Percentiles rank a stretch among this genome's conserved stretches.
These are phyloP conservation scores for Salix udensis DNA, from an alignment of 345 rosid genomes.

Conservation along the genomic window DNA sequence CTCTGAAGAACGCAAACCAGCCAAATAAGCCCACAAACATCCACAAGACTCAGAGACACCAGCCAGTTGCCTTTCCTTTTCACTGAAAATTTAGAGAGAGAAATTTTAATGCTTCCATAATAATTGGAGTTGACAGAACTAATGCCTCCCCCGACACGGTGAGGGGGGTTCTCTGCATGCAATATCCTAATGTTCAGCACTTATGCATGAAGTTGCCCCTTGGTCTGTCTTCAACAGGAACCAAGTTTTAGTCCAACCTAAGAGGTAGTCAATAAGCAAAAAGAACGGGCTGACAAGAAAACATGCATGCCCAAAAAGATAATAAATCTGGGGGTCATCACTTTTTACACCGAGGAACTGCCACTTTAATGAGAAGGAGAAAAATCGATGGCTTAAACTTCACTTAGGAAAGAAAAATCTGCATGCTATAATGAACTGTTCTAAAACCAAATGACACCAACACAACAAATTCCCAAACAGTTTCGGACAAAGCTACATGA, in stretches of 20 bases:
- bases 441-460: neutral
- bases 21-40: constrained; percentile 85
- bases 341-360: neutral
- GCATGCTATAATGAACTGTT: neutral
- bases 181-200: neutral
- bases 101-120: neutral
- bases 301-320: neutral
- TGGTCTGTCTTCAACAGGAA: neutral
- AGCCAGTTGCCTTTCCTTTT: constrained; percentile 77
- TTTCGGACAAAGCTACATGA: neutral
- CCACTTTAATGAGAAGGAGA: neutral
- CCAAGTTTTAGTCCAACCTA: neutral
- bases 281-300: neutral
- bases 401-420: neutral
- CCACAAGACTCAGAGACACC: constrained; percentile 67
- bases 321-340: neutral
- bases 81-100: constrained; percentile 46
- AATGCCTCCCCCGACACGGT: neutral
- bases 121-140: neutral
- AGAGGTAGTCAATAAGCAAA: neutral
- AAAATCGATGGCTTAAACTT: neutral
- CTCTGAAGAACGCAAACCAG: constrained; percentile 58
- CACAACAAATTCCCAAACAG: neutral
- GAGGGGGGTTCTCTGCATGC: neutral
- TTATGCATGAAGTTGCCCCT: neutral